Evolutionary conservation across 805 yeast genomes (phyloP).

Genomic region (Saturnispora silvae): DNA sequence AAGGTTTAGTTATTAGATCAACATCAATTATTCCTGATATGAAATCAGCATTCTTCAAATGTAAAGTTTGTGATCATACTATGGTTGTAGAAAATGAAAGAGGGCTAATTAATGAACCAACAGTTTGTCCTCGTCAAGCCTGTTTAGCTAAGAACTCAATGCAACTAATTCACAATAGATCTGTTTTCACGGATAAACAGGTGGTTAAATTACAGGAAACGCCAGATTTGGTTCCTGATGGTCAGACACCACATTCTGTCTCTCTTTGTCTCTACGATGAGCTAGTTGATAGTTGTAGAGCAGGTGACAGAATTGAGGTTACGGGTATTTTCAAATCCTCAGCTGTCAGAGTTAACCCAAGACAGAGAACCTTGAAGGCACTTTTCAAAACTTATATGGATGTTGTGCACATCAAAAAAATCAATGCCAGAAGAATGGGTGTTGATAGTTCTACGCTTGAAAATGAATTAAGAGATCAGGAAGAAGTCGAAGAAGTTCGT

Average conservation of each 20-base stretch:
- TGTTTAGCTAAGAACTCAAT: constrained; percentile 80
- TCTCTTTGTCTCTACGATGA: constrained; percentile 93
- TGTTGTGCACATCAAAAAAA: constrained; percentile 84
- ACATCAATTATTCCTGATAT: constrained; percentile 94
- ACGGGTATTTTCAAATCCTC: constrained; percentile 91
- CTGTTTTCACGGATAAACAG: constrained; percentile 91
- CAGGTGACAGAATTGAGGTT: constrained; percentile 93
- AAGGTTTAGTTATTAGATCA: constrained; percentile 81
- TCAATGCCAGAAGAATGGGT: constrained; percentile 72
- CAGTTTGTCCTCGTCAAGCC: constrained; percentile 79
- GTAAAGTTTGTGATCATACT: constrained; percentile 91
- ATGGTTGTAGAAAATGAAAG: constrained; percentile 86
- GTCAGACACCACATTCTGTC: constrained; percentile 96
- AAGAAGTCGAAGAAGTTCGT: constrained; percentile 69
- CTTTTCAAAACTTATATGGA: constrained; percentile 89
- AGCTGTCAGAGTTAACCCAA: constrained; percentile 80
- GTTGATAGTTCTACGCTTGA: constrained; percentile 66
- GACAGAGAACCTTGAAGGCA: constrained; percentile 72
- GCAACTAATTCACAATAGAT: constrained; percentile 85
- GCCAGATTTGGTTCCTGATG: constrained; percentile 85
- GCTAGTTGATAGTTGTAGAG: constrained; percentile 85
- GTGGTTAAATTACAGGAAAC: constrained; percentile 83
- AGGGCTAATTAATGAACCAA: constrained; percentile 89
- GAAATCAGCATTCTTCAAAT: constrained; percentile 93
- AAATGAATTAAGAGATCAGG: constrained; percentile 45